Percentiles rank a stretch among this genome's conserved stretches.
phyloP scores from a whole-genome alignment of 257 asterid species.

The Eucommia ulmoides region DNA sequence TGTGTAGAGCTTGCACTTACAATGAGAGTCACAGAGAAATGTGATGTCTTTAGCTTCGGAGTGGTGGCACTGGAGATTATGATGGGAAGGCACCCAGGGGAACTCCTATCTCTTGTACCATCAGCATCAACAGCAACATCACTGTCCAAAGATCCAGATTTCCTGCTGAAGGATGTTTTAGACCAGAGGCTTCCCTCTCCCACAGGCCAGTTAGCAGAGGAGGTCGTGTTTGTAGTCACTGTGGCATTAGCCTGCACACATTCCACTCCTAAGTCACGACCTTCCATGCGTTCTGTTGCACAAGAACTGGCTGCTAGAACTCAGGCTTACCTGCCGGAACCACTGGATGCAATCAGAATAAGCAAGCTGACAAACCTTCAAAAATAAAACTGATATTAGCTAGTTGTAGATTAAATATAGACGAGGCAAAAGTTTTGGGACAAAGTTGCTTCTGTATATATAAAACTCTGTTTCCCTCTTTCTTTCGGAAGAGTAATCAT shows the following conservation, averaged over 20 bases:
- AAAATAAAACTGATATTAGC: no score
- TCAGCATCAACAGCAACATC: conserved; percentile 21
- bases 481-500: no score
- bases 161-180: conserved; percentile 42
- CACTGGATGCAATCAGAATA: conserved; percentile 30
- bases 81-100: conserved; percentile 95
- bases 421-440: neutral
- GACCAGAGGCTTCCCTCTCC: conserved; percentile 69
- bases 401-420: no score
- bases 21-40: conserved; percentile 74
- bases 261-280: conserved; percentile 50
- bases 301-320: conserved; percentile 57
- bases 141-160: conserved; percentile 17
- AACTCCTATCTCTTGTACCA: conserved; percentile 41
- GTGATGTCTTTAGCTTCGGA: conserved; percentile 90
- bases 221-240: conserved; percentile 46
- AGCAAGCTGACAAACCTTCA: conserved; percentile 28
- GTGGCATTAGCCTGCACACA: conserved; percentile 60
- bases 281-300: conserved; percentile 71
- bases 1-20: conserved; percentile 74
- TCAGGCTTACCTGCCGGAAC: conserved; percentile 40
- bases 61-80: conserved; percentile 73
- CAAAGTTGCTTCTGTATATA: neutral
- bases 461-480: no score
- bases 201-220: conserved; percentile 44